phyloP scores from a whole-genome alignment of 495 filamentous ascomycete genomes.

The Jackrogersella multiformis region DNA sequence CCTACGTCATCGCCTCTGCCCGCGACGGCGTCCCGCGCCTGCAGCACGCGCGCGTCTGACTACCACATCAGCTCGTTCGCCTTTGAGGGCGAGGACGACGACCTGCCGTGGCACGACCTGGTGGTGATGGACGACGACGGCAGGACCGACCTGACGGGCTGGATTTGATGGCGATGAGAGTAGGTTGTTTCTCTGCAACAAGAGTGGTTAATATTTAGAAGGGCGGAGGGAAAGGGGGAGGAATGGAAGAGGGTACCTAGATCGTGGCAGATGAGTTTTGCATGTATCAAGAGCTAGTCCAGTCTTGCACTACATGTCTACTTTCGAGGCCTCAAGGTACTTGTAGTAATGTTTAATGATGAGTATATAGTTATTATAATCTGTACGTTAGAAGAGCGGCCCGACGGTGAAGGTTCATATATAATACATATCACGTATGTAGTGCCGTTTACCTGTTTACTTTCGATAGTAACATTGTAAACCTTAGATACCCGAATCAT shows the following conservation, averaged over 20 bases:
- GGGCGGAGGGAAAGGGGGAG: background rate
- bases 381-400: background rate
- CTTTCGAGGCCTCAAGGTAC: background rate
- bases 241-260: too few relatives aligned
- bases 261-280: background rate
- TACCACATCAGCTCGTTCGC: slow-evolving; percentile 31
- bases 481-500: background rate
- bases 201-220: background rate
- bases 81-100: slow-evolving; percentile 19
- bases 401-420: background rate
- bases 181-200: background rate
- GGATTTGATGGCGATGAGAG: slow-evolving; percentile 6
- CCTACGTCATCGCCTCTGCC: background rate
- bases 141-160: background rate
- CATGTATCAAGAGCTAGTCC: background rate
- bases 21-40: background rate
- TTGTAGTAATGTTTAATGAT: slow-evolving; percentile 14
- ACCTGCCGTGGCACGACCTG: slow-evolving; percentile 13
- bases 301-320: background rate
- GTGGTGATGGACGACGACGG: slow-evolving; percentile 7
- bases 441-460: background rate
- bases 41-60: background rate
- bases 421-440: background rate
- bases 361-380: background rate
- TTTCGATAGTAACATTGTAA: background rate